Conservation (phyloP, 2,329 filamentous ascomycete species). For the Colletotrichum cereale region DNA sequence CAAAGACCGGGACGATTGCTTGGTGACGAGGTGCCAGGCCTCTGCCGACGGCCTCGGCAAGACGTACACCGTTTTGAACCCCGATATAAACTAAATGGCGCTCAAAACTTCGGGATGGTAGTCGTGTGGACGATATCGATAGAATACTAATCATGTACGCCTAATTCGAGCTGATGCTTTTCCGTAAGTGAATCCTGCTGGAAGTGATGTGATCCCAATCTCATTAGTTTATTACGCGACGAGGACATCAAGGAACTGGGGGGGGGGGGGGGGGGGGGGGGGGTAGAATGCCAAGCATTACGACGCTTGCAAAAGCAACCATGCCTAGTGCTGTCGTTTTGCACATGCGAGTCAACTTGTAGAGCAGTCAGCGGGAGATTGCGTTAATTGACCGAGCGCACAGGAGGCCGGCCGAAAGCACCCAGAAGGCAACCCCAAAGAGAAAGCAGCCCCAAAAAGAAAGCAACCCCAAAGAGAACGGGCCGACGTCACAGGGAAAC, state of each 20-base stretch:
- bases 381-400: background rate
- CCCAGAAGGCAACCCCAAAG: no score
- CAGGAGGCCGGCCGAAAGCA: no score
- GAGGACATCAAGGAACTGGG: background rate
- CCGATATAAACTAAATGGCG: background rate
- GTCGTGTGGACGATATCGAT: background rate
- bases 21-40: background rate
- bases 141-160: background rate
- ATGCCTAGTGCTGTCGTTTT: no score
- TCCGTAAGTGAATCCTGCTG: background rate
- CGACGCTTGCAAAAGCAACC: no score
- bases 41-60: background rate
- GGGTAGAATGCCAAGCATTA: no score
- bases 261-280: no score
- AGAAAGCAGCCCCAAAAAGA: no score
- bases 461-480: no score
- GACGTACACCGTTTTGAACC: background rate
- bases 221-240: background rate
- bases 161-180: background rate
- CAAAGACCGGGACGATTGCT: background rate
- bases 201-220: background rate
- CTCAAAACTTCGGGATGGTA: fast-evolving
- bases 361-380: background rate
- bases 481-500: no score
- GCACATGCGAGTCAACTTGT: no score